A percentile compares a stretch with the other conserved stretches of the same genome.
phyloP scores from a whole-genome alignment of 257 asterid species.

The Capsicum rhomboideum region DNA sequence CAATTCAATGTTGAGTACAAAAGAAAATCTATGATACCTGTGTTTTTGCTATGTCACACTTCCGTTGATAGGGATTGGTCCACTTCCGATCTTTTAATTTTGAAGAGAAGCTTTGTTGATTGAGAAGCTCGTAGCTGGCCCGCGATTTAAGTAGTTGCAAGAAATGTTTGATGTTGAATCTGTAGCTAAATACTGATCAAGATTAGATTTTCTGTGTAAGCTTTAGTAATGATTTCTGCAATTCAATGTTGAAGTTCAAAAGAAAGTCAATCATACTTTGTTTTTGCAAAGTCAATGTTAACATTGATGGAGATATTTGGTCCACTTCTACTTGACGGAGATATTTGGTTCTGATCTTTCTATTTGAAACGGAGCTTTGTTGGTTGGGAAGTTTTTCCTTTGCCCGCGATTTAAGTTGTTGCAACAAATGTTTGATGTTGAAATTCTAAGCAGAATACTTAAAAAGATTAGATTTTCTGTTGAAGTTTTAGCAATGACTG shows the following conservation, averaged over 20 bases:
- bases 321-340: constrained; percentile 24
- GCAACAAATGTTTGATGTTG: too few species aligned
- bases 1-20: background rate
- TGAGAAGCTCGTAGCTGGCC: background rate
- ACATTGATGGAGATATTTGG: constrained; percentile 17
- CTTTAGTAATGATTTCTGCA: background rate
- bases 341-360: background rate
- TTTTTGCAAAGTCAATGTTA: background rate
- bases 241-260: background rate
- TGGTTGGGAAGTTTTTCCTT: too few species aligned
- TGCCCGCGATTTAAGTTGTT: too few species aligned
- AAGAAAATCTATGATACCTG: background rate
- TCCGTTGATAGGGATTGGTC: background rate
- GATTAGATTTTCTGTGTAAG: background rate
- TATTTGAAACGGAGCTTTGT: too few species aligned
- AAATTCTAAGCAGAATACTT: too few species aligned
- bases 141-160: background rate
- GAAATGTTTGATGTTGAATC: background rate
- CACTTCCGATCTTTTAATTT: background rate
- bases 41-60: background rate
- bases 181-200: background rate
- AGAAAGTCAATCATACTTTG: background rate
- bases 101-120: background rate
- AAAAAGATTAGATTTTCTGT: too few species aligned
- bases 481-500: too few species aligned